These are phyloP conservation scores for Hemileia vastatrix DNA, from an alignment of 1,284 basidiomycete species.

Conservation along the genomic window DNA sequence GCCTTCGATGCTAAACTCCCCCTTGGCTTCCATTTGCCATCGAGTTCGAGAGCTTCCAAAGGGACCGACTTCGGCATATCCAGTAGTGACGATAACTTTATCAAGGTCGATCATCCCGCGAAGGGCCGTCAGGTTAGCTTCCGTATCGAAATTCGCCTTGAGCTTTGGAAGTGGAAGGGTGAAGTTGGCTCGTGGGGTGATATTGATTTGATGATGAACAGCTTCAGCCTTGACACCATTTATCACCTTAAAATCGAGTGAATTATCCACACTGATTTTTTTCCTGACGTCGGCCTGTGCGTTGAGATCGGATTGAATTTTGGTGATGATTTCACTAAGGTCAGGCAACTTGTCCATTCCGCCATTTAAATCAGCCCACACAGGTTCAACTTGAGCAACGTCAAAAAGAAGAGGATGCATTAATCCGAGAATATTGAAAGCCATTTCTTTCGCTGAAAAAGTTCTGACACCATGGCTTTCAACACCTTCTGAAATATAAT, in stretches of 20 bases:
- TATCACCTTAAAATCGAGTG: constrained; percentile 82
- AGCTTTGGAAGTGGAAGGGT: constrained; percentile 82
- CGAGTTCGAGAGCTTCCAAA: constrained; percentile 98
- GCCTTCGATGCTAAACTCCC: constrained; percentile 89
- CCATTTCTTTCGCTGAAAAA: constrained; percentile 99
- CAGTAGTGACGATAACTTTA: constrained; percentile 88
- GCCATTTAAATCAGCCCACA: constrained; percentile 94
- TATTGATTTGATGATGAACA: constrained; percentile 79
- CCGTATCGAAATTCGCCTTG: constrained; percentile 50
- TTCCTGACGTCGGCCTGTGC: constrained; percentile 80
- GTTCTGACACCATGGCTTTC: constrained; percentile 90
- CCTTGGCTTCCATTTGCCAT: constrained; percentile 96
- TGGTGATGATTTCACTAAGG: constrained; percentile 77
- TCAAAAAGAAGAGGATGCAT: constrained; percentile 99
- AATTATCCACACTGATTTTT: constrained; percentile 84
- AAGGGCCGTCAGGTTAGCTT: constrained; percentile 64
- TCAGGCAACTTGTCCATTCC: constrained; percentile 97
- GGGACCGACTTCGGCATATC: constrained; percentile 92
- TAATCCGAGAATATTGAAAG: constrained; percentile 91
- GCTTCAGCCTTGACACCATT: constrained; percentile 88
- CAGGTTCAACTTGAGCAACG: constrained; percentile 96
- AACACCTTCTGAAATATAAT: constrained; percentile 85
- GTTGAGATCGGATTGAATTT: constrained; percentile 67
- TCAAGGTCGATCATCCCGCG: constrained; percentile 85
- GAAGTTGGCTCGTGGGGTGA: constrained; percentile 95